Percentiles rank a stretch among this genome's conserved stretches.
Evolutionary conservation across 163 green algal genomes (phyloP).

Genomic region (Scenedesmus sp.): DNA sequence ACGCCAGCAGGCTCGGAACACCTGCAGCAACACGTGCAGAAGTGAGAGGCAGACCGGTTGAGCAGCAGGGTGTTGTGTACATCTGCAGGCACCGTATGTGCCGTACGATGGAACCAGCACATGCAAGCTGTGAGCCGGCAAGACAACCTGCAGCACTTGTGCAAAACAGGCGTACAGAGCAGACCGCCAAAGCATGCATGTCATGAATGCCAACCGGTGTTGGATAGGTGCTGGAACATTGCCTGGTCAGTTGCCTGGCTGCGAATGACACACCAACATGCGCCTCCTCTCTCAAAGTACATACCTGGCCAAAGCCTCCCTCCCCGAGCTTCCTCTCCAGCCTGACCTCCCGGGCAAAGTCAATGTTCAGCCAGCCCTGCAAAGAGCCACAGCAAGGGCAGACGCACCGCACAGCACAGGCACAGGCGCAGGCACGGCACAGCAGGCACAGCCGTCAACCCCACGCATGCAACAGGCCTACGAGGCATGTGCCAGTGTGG

Average conservation of each 20-base stretch:
- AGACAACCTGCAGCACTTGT: too few species aligned
- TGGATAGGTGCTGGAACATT: too few species aligned
- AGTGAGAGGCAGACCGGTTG: neutral
- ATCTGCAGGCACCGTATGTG: too few species aligned
- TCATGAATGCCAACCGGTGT: too few species aligned
- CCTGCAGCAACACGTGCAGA: neutral
- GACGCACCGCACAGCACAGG: neutral
- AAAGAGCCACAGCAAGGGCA: neutral
- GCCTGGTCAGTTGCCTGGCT: too few species aligned
- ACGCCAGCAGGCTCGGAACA: conserved; percentile 57
- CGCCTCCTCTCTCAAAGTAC: neutral
- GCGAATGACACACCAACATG: neutral
- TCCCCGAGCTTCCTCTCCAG: conserved; percentile 77
- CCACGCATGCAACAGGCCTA: neutral
- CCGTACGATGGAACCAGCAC: too few species aligned
- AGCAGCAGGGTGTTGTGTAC: too few species aligned
- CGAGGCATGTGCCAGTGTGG: neutral
- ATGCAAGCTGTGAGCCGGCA: too few species aligned
- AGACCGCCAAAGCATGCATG: too few species aligned
- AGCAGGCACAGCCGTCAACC: neutral
- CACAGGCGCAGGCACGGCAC: neutral
- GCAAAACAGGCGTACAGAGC: too few species aligned
- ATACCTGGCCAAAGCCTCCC: conserved; percentile 69
- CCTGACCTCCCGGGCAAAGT: conserved; percentile 76
- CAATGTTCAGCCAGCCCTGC: conserved; percentile 59